Conservation (phyloP, 108 stramenopile species). For the Ochromonas danica region DNA sequence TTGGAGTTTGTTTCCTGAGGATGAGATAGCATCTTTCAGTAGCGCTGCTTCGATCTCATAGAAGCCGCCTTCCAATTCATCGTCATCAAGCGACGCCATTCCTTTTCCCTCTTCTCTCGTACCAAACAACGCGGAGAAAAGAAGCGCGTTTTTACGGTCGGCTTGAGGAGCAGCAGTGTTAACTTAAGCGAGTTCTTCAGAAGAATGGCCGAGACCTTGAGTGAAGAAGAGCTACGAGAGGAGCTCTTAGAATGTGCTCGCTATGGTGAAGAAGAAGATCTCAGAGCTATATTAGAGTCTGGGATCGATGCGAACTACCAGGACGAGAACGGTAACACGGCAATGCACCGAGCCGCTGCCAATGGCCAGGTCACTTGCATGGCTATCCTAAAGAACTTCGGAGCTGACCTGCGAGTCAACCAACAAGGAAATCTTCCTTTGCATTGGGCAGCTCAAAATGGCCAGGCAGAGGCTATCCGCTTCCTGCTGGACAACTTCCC, state of each 20-base stretch:
- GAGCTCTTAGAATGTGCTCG: slow-evolving; percentile 25
- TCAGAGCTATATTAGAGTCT: not conserved
- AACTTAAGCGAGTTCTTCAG: no score
- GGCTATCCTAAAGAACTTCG: not conserved
- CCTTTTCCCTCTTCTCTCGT: no score
- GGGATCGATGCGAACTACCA: slow-evolving; percentile 8
- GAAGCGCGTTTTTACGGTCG: no score
- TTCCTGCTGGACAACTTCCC: not conserved
- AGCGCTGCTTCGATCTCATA: not conserved
- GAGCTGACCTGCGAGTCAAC: not conserved
- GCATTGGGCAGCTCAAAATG: slow-evolving; percentile 35
- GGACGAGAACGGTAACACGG: slow-evolving; percentile 20
- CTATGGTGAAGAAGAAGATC: slow-evolving; percentile 22
- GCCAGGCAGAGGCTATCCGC: not conserved
- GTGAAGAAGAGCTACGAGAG: not conserved
- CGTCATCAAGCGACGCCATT: no score
- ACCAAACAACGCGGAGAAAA: no score
- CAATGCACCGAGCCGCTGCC: slow-evolving; percentile 19
- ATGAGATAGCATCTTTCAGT: not conserved
- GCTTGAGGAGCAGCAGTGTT: no score
- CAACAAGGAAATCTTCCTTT: slow-evolving; percentile 9
- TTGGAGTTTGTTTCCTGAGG: not conserved
- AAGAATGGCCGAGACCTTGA: not conserved
- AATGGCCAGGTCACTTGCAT: slow-evolving; percentile 25
- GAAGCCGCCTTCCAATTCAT: not conserved